Evolutionary conservation across 495 filamentous ascomycete genomes (phyloP).

Genomic region (Neurospora pannonica): DNA sequence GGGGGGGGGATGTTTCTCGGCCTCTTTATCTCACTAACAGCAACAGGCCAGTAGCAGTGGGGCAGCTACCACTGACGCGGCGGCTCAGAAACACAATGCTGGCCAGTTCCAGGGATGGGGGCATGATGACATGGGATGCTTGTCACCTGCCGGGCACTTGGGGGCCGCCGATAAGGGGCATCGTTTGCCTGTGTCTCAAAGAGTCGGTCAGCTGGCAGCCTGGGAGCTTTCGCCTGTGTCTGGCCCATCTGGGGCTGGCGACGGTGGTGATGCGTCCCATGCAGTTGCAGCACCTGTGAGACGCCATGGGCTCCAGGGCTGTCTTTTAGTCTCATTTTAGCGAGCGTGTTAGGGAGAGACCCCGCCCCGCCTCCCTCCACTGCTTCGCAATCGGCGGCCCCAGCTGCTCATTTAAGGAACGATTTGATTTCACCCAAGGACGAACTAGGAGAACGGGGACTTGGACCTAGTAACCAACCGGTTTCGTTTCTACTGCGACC

Average conservation of each 20-base stretch:
- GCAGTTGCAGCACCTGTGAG: neutral
- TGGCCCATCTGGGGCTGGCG: neutral
- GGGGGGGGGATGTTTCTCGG: neutral
- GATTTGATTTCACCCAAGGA: neutral
- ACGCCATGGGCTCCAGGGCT: neutral
- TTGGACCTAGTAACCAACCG: neutral
- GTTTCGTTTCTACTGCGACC: neutral
- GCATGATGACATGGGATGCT: neutral
- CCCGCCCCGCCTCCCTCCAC: neutral
- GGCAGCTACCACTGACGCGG: constrained; percentile 3
- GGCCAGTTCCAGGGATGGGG: neutral
- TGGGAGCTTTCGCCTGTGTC: neutral
- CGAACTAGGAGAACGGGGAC: neutral
- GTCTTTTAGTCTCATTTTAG: neutral
- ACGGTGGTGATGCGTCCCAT: neutral
- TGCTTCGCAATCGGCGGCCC: neutral
- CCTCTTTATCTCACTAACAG: neutral
- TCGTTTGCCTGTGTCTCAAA: neutral
- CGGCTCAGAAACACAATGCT: neutral
- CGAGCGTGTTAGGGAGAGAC: neutral
- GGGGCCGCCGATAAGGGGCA: neutral
- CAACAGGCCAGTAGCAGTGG: neutral
- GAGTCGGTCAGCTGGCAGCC: neutral
- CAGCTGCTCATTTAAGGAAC: neutral
- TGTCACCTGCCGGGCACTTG: neutral